Base-by-base conservation (phyloP, 2,329 filamentous ascomycete species). In the Alternaria atra region DNA sequence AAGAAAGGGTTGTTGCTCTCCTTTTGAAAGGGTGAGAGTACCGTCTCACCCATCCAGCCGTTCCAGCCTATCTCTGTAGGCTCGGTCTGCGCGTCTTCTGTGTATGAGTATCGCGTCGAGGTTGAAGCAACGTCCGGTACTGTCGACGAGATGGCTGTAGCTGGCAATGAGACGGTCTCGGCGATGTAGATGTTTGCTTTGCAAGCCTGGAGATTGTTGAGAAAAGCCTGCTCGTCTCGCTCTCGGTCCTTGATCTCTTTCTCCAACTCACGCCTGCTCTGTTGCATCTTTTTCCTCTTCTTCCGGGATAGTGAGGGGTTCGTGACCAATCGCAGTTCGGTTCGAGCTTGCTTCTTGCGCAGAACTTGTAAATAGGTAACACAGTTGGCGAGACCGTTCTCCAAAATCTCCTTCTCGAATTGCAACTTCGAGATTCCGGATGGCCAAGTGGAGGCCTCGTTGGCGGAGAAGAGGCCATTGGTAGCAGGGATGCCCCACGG, bases 201-300 rank as follows among this genome's bases (percentile, higher is more conserved):
- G 48, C 76, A 78, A 6, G 71, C 71, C 42, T 72, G 69, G 25
- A 78, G 54, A 30, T 73, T 77, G 42, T 71, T 71, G 52, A 78
- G 60, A 10, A 74, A 71, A 20, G 63, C 71, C 27, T 52, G 60
- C 53, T 78, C 73, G 40, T 77, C 73, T 42, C 70, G 70, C 50
- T 77, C 71, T 42, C 70, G 69, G 15, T 73, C 67, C 40, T 68
- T 67, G 32, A 78, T 78, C n/a, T 76, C 75, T 44, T 64, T 74
- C 50, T 67, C 59, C 9, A 76, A 68, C 25, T 71, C 58, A 50
- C 68, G 73, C 56, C 66, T 70, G 34, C 55, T 68, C 27, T 78
- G 74, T 37, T 66, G 60, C 1, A 73, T 67, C 63, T 68, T 73
- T 65, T 77, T 77, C 59, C 60, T 70, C 57, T 76, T 79, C 37